Base-by-base conservation (phyloP, 139 green algal genomes). In the Mesotaenium endlicherianum region DNA sequence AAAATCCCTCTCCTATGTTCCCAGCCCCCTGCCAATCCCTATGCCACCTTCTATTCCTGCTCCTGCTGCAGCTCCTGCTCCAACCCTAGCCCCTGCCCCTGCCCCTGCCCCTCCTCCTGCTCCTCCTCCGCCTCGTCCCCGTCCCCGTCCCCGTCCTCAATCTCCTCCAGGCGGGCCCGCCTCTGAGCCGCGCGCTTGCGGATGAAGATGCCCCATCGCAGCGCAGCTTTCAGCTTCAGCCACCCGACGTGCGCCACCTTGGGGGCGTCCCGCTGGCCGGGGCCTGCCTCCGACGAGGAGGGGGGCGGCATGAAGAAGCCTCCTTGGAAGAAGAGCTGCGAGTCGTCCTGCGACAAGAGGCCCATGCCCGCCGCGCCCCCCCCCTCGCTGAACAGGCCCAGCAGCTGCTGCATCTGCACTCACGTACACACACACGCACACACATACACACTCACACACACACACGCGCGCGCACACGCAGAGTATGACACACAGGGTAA, bases 141-240 rank as follows among this genome's bases (percentile, higher is more conserved):
- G 11, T 68, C 67, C 3, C 41, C 72, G 20, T 80, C 50, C 41
- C 76, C 50, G 26, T 82, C 75, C 14, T 75, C 50, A 20, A 75
- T 3, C 75, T 75, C 50, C 20, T 77, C 49, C 8, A 82, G 78
- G 36, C 41, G 75, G 20, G 75, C 75, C 30, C 77, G 55, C 43
- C 77, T 60, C 8, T 77, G 30, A 6, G 59, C 79, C n/a, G 60
- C 79, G 14, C 50, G 38, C 20, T 85, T 85, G 26, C 79, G 34
- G 26, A 77, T 85, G 60, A 85, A 85, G 60, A 85, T 85, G 20
- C 79, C 50, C 79, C 79, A 85, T 78, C 64, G 59, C 17, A 85
- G 36, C 2, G 79, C 79, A 0, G 79, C 59, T 6, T 79, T 79
- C 42, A 85, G 39, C 67, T 85, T 85, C 16, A 85, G 79, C 79